Evolutionary conservation across 108 stramenopile genomes (phyloP), one percentile per base, ranked within the genome.

Genomic region (Seminavis robusta): DNA sequence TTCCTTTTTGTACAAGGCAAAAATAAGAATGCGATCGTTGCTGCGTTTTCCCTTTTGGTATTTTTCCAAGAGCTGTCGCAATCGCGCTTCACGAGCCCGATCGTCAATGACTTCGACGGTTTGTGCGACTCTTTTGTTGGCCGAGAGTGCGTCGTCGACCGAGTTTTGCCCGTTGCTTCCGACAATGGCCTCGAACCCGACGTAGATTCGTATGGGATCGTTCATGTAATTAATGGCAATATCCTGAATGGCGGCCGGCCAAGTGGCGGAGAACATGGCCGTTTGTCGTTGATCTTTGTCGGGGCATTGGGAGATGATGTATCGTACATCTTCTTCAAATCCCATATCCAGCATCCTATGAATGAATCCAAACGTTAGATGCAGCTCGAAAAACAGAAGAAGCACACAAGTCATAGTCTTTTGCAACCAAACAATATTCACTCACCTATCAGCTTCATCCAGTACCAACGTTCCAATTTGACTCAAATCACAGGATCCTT

Each of bases 361-460:
- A n/a, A n/a, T n/a, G n/a, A n/a, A n/a, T n/a, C n/a, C n/a, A 76
- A 94, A 92, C 0, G 91, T 92, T 71, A 95, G 94, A 60, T 95
- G 94, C 19, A 97, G 69, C 28, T 94, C 84, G 20, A 93, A 37
- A 67, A 79, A 81, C 34, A 52, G 57, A 36, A 85, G n/a, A n/a
- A n/a, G n/a, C n/a, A n/a, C n/a, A n/a, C n/a, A n/a, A n/a, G n/a
- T n/a, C n/a, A n/a, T 71, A 9, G n/a, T n/a, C n/a, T n/a, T n/a
- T n/a, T n/a, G n/a, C n/a, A n/a, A 90, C 42, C 85, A 83, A 80
- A 42, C 86, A 61, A n/a, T n/a, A n/a, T n/a, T n/a, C n/a, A n/a
- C n/a, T n/a, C n/a, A n/a, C n/a, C n/a, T n/a, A 83, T 99, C 98
- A n/a, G 97, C 97, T 60, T 99, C 98, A 75, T 99, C 98, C 16